These are phyloP conservation scores for Leishmania amazonensis DNA, from an alignment of 208 protist genomes.

Conservation along the genomic window DNA sequence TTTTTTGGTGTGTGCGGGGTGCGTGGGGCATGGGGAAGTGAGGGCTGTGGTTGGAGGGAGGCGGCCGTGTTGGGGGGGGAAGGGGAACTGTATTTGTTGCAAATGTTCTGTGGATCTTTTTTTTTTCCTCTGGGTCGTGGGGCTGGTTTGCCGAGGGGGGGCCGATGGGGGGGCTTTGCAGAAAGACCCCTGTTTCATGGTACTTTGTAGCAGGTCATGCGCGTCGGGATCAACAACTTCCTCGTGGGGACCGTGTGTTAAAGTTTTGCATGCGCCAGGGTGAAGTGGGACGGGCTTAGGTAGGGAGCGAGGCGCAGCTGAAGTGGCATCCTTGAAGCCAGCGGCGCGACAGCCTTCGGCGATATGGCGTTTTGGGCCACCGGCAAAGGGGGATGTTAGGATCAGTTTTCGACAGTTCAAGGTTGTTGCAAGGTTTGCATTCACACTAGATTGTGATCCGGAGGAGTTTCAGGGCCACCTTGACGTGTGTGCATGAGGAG, in stretches of 20 bases:
- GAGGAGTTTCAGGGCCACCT: neutral
- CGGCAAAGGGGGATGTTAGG: neutral
- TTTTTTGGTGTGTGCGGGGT: no score
- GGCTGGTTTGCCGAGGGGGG: neutral
- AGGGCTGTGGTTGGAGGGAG: no score
- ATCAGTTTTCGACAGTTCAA: neutral
- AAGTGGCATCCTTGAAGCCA: neutral
- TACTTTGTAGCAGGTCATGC: no score
- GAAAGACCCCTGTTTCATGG: no score
- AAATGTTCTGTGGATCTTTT: rapidly evolving
- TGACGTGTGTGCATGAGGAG: neutral
- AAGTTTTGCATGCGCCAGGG: neutral
- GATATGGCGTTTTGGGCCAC: neutral
- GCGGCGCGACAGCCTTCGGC: neutral
- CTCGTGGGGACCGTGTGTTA: neutral
- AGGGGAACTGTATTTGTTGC: no score
- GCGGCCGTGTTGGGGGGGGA: no score
- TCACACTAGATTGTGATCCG: neutral
- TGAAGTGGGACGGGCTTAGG: neutral
- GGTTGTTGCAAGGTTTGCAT: neutral
- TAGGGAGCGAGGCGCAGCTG: neutral
- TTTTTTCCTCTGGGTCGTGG: neutral
- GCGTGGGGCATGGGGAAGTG: no score
- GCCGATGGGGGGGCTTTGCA: no score
- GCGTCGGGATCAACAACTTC: no score